Percentiles rank a stretch among this genome's conserved stretches.
phyloP scores from a whole-genome alignment of 2,329 filamentous ascomycete genomes.

The Talaromyces sp. region DNA sequence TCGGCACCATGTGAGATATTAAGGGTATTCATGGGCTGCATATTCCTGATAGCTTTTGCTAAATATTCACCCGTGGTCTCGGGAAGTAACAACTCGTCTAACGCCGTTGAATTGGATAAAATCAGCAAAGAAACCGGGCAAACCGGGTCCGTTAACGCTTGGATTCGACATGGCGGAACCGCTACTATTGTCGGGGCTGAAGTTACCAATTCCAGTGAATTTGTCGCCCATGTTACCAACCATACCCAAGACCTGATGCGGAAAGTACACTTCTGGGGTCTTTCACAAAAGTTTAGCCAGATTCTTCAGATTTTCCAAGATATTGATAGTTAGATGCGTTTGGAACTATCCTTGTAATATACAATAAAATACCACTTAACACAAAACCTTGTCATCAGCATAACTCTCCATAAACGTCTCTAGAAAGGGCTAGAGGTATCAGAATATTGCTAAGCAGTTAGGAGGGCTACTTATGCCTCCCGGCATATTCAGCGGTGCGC shows the following conservation, averaged over 20 bases:
- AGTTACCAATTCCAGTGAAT: not conserved
- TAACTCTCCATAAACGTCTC: not conserved
- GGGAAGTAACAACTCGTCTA: not conserved
- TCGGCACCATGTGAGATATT: slow-evolving; percentile 8
- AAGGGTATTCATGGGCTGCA: slow-evolving; percentile 7
- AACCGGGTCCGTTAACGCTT: not conserved
- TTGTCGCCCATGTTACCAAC: slow-evolving; percentile 2
- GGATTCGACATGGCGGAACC: slow-evolving; percentile 2
- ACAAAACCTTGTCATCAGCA: too few relatives aligned
- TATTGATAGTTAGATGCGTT: not conserved
- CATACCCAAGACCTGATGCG: slow-evolving; percentile 1
- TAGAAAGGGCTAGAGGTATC: not conserved
- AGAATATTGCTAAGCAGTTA: slow-evolving; percentile 43
- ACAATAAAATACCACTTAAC: not conserved
- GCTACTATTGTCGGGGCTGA: not conserved
- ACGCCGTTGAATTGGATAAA: not conserved
- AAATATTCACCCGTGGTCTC: not conserved
- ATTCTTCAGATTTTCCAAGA: slow-evolving; percentile 6
- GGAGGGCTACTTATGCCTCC: slow-evolving; percentile 44
- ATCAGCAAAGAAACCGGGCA: not conserved
- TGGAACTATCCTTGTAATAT: not conserved
- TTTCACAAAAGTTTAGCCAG: slow-evolving; percentile 3
- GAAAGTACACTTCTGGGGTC: slow-evolving; percentile 6
- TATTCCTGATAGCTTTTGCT: slow-evolving; percentile 4
- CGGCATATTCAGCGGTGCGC: slow-evolving; percentile 46